These are phyloP conservation scores for Erysimum cheiranthoides DNA, from an alignment of 345 rosid species.

Conservation along the genomic window DNA sequence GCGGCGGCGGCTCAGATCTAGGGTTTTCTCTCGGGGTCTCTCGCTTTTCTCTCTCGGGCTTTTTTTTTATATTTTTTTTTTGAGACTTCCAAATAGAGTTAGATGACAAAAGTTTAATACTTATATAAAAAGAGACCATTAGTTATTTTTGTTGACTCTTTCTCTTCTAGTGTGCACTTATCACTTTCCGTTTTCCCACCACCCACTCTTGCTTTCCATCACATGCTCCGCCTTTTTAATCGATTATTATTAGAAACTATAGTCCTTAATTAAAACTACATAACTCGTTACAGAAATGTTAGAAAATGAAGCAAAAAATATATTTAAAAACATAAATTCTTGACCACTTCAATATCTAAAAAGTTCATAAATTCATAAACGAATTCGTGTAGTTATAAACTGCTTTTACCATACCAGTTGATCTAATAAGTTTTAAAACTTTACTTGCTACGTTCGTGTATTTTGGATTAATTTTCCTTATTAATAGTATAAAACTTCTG, in stretches of 20 bases:
- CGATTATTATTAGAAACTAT: neutral
- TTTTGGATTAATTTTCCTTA: neutral
- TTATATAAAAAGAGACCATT: constrained; percentile 18
- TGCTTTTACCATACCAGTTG: neutral
- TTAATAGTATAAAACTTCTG: neutral
- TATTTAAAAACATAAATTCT: neutral
- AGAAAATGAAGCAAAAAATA: neutral
- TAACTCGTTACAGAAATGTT: neutral
- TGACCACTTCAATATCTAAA: neutral
- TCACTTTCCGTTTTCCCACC: constrained; percentile 40
- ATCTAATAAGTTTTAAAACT: neutral
- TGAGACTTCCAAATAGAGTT: no score
- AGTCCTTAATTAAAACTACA: neutral
- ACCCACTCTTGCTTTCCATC: constrained; percentile 38
- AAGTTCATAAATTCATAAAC: neutral
- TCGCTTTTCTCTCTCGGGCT: no score
- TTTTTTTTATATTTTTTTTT: no score
- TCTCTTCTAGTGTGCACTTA: constrained; percentile 33
- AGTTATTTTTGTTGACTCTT: constrained; percentile 31
- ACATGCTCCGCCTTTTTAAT: constrained; percentile 28
- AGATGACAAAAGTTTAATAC: constrained; percentile 27
- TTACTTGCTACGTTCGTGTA: neutral
- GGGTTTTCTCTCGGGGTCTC: no score
- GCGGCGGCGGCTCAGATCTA: no score
- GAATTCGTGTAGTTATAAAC: neutral